A percentile compares a stretch with the other conserved stretches of the same genome.
These are phyloP conservation scores for Aspergillus coremiiformis DNA, from an alignment of 495 filamentous ascomycete genomes.

Conservation along the genomic window DNA sequence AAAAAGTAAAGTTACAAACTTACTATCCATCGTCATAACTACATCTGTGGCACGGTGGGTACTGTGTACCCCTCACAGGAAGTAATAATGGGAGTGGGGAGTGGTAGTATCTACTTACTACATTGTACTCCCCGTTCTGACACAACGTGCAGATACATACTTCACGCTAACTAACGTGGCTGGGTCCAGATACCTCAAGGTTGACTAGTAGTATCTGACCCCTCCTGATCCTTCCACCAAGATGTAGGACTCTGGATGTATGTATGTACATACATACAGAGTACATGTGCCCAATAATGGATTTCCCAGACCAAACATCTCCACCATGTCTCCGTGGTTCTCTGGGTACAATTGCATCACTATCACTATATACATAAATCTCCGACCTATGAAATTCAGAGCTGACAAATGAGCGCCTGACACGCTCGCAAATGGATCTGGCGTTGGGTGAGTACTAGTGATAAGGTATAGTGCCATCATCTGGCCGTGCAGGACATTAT, in stretches of 20 bases:
- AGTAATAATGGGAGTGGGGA: background rate
- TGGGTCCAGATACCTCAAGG: background rate
- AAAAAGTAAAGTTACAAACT: background rate
- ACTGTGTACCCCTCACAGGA: background rate
- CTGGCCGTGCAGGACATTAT: background rate
- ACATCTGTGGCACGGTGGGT: background rate
- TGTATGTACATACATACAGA: background rate
- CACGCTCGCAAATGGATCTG: background rate
- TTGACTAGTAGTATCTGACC: too few species aligned
- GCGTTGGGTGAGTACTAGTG: background rate
- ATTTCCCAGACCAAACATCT: background rate
- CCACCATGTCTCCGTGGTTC: background rate
- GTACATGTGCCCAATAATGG: background rate
- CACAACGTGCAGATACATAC: background rate
- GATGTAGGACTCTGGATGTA: too few species aligned
- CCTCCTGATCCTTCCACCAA: background rate
- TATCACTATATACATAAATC: background rate
- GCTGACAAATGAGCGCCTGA: conserved; percentile 4
- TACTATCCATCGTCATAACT: background rate
- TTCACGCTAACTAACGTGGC: background rate
- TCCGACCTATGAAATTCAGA: background rate
- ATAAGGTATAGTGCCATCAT: too few species aligned
- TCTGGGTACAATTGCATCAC: background rate
- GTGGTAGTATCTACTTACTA: background rate
- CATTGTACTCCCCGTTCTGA: background rate